These are phyloP conservation scores for Spencermartinsiella ligniputridi DNA, from an alignment of 1,139 yeast genomes.

Conservation along the genomic window DNA sequence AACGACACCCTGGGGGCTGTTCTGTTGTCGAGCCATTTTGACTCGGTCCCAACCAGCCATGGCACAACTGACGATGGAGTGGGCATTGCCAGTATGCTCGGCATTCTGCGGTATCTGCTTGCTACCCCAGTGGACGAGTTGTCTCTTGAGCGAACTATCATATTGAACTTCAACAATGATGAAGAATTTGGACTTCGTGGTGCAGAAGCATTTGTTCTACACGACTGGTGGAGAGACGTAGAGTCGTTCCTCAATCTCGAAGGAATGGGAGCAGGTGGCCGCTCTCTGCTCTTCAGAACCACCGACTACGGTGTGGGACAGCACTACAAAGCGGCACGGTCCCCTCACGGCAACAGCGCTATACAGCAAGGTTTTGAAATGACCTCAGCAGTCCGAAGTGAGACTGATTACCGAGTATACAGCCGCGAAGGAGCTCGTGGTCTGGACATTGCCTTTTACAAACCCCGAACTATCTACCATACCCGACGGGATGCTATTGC, in stretches of 20 bases:
- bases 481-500: slow-evolving; percentile 68
- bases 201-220: slow-evolving; percentile 67
- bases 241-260: slow-evolving; percentile 75
- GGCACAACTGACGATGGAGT: slow-evolving; percentile 95
- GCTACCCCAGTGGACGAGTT: slow-evolving; percentile 34
- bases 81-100: slow-evolving; percentile 82
- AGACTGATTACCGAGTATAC: slow-evolving; percentile 81
- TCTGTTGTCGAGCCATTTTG: slow-evolving; percentile 79
- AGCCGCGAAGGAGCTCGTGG: slow-evolving; percentile 69
- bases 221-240: slow-evolving; percentile 67
- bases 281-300: slow-evolving; percentile 77
- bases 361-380: slow-evolving; percentile 75
- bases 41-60: slow-evolving; percentile 80
- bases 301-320: slow-evolving; percentile 73
- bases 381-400: slow-evolving; percentile 65
- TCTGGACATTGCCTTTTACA: slow-evolving; percentile 69
- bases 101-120: slow-evolving; percentile 53
- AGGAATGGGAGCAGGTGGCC: slow-evolving; percentile 96
- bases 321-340: slow-evolving; percentile 43
- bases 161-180: slow-evolving; percentile 83
- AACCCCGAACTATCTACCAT: slow-evolving; percentile 80
- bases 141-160: slow-evolving; percentile 64
- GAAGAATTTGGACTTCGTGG: slow-evolving; percentile 90
- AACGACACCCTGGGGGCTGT: slow-evolving; percentile 57
- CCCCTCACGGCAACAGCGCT: slow-evolving; percentile 75